phyloP scores from a whole-genome alignment of 495 filamentous ascomycete species.

The Penicillium canariense region DNA sequence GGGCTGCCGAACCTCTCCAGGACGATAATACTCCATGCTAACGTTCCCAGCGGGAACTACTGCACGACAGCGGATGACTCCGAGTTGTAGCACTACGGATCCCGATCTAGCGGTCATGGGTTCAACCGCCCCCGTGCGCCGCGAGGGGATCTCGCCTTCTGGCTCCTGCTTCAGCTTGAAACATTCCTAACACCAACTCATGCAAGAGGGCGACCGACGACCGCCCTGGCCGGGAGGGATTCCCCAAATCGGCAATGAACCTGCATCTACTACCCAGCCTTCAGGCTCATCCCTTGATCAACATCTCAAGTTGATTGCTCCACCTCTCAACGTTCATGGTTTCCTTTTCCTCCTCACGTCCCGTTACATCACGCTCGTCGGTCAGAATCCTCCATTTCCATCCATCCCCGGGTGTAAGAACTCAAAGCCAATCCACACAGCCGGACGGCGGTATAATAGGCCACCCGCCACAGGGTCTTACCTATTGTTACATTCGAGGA shows the following conservation, averaged over 20 bases:
- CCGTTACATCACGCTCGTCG: neutral
- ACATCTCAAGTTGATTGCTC: neutral
- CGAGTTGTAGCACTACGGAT: conserved; percentile 3
- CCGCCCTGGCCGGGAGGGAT: neutral
- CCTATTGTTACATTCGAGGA: conserved; percentile 12
- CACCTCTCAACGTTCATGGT: neutral
- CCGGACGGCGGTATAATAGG: neutral
- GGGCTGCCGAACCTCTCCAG: neutral
- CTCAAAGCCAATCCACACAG: conserved; percentile 18
- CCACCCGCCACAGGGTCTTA: neutral
- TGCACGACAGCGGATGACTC: conserved; percentile 7
- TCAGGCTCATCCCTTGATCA: neutral
- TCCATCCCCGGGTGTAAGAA: conserved; percentile 15
- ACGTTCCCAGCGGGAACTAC: conserved; percentile 1
- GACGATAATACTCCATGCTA: too few relatives aligned
- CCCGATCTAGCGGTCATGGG: conserved; percentile 17
- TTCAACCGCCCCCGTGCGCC: conserved; percentile 6
- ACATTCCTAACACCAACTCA: conserved; percentile 17
- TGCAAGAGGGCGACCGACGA: conserved; percentile 13
- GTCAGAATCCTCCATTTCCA: conserved; percentile 9
- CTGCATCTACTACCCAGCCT: conserved; percentile 3
- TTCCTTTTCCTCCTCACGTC: neutral
- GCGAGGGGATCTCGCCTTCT: conserved; percentile 2
- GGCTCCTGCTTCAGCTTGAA: conserved; percentile 14
- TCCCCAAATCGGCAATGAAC: neutral